phyloP scores from a whole-genome alignment of 1,139 yeast species.

The Arxiozyma telluris region DNA sequence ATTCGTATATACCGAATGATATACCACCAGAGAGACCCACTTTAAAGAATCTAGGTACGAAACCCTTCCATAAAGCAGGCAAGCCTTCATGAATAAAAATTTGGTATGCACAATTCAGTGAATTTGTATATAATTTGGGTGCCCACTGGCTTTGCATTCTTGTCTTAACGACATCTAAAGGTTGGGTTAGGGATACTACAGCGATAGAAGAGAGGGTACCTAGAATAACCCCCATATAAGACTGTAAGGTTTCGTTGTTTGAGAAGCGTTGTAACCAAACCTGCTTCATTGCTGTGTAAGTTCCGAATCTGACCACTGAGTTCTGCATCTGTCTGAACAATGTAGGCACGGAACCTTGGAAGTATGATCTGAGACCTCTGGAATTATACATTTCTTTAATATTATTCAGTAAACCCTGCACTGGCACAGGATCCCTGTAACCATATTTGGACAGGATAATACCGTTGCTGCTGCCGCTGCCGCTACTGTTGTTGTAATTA shows the following conservation, averaged over 20 bases:
- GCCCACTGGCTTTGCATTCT: conserved; percentile 73
- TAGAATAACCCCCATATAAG: conserved; percentile 41
- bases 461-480: too few species aligned
- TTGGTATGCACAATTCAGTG: conserved; percentile 63
- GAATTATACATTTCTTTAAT: conserved; percentile 57
- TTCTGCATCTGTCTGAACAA: conserved; percentile 68
- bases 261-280: conserved; percentile 43
- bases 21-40: conserved; percentile 74
- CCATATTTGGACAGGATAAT: not conserved
- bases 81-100: conserved; percentile 63
- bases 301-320: conserved; percentile 75
- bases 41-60: conserved; percentile 70
- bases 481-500: too few species aligned
- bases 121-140: conserved; percentile 45
- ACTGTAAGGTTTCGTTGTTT: conserved; percentile 31
- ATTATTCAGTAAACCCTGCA: conserved; percentile 42
- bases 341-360: conserved; percentile 77
- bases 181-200: conserved; percentile 78
- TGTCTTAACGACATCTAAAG: conserved; percentile 82
- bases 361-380: conserved; percentile 72
- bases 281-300: conserved; percentile 72
- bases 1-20: conserved; percentile 59
- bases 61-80: conserved; percentile 63
- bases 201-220: conserved; percentile 53
- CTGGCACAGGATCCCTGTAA: conserved; percentile 25